Conservation (phyloP, 768 basidiomycete species). For the Stropharia rugosoannulata region DNA sequence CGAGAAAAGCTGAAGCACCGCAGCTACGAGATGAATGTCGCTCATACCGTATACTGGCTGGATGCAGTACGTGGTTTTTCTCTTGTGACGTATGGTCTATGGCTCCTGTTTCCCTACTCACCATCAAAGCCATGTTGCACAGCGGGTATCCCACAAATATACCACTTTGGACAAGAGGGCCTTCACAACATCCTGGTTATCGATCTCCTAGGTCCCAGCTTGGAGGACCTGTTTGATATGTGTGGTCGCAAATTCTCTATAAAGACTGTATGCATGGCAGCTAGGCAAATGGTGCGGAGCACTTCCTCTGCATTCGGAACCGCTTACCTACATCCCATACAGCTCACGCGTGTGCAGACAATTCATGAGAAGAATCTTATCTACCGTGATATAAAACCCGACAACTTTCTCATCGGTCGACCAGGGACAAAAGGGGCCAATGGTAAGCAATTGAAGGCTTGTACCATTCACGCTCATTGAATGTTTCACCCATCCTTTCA, state of each 20-base stretch:
- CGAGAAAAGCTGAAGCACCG: conserved; percentile 93
- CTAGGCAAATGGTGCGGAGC: conserved; percentile 85
- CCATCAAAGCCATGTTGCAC: conserved; percentile 12
- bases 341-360: conserved; percentile 95
- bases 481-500: conserved; percentile 5
- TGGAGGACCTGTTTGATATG: conserved; percentile 99
- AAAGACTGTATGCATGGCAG: conserved; percentile 99
- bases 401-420: conserved; percentile 97
- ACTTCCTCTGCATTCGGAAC: not conserved
- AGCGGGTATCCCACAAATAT: conserved; percentile 99
- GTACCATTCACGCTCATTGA: not conserved
- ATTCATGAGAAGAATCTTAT: conserved; percentile 99
- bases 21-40: conserved; percentile 98
- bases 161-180: conserved; percentile 99
- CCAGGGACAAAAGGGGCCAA: conserved; percentile 90
- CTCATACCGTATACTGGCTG: conserved; percentile 88
- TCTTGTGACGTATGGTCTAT: conserved; percentile 9
- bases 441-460: conserved; percentile 40
- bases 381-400: conserved; percentile 99
- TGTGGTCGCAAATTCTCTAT: conserved; percentile 96
- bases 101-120: conserved; percentile 6
- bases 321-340: conserved; percentile 4
- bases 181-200: conserved; percentile 99
- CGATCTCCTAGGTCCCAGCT: conserved; percentile 92
- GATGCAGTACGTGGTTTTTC: conserved; percentile 69